Percentiles rank a stretch among this genome's conserved stretches.
Conservation (phyloP, 2,329 filamentous ascomycete genomes). For the Arthrobotrys sinensis region DNA sequence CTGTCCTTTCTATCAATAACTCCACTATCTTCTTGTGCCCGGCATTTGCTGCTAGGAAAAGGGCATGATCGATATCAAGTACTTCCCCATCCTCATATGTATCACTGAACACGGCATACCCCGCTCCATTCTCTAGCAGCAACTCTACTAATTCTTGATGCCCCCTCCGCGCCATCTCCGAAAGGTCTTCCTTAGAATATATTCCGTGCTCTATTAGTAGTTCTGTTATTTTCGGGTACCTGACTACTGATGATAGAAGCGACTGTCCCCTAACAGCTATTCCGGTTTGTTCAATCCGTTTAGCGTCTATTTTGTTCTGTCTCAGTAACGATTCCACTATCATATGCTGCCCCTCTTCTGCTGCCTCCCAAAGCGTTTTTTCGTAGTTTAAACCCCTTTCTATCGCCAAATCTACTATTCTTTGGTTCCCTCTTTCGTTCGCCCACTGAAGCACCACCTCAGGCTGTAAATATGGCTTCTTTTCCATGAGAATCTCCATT, state of each 20-base stretch:
- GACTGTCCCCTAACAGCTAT: neutral
- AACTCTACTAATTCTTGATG: neutral
- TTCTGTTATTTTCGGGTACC: neutral
- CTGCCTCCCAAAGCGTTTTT: neutral
- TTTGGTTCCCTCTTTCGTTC: neutral
- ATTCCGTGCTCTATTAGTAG: slow-evolving; percentile 1
- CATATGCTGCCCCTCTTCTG: neutral
- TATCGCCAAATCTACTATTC: neutral
- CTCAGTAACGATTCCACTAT: neutral
- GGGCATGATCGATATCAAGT: neutral
- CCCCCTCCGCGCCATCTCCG: neutral
- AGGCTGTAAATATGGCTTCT: neutral
- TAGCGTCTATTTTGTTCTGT: neutral
- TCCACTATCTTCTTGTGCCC: neutral
- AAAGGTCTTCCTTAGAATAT: neutral
- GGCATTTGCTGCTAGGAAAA: neutral
- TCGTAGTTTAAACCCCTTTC: neutral
- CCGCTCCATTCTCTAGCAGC: neutral
- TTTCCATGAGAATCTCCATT: neutral
- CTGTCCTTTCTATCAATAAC: neutral
- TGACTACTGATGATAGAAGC: neutral
- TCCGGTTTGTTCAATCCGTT: neutral
- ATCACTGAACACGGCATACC: neutral
- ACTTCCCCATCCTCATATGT: neutral
- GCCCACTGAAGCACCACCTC: neutral